Conservation (phyloP, 305 asterid species). For the Nicotiana rustica region DNA sequence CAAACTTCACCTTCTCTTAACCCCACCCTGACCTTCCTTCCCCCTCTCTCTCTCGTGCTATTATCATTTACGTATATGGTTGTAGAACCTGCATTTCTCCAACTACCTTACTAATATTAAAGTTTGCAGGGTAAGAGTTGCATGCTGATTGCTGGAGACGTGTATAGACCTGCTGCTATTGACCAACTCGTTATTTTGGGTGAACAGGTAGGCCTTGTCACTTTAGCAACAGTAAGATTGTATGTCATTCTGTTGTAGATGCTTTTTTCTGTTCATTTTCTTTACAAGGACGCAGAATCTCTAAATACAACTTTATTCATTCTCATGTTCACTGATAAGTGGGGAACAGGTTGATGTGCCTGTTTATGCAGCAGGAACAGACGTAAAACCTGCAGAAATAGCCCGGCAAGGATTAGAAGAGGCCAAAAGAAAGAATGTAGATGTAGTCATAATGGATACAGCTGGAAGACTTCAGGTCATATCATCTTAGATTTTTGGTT, state of each 20-base stretch:
- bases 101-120: not conserved
- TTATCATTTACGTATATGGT: not conserved
- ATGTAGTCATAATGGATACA: constrained; percentile 98
- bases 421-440: constrained; percentile 82
- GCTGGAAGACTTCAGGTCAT: constrained; percentile 99
- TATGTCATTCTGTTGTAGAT: not conserved
- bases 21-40: not conserved
- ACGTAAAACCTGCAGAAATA: constrained; percentile 87
- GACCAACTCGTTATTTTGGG: constrained; percentile 95
- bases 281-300: not conserved
- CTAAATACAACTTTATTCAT: constrained; percentile 7
- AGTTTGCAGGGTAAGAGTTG: constrained; percentile 86
- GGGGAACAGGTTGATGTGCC: constrained; percentile 90
- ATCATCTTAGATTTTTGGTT: constrained; percentile 36
- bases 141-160: constrained; percentile 99
- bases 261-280: not conserved
- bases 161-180: constrained; percentile 98
- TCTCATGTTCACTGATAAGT: constrained; percentile 43
- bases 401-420: constrained; percentile 90
- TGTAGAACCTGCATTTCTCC: not conserved
- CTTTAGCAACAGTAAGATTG: not conserved
- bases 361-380: constrained; percentile 92
- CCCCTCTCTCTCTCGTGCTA: constrained; percentile 29
- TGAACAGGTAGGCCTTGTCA: constrained; percentile 64
- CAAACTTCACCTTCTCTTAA: constrained; percentile 35